These are phyloP conservation scores for Rhodamnia argentea DNA, from an alignment of 345 rosid species.

Conservation along the genomic window DNA sequence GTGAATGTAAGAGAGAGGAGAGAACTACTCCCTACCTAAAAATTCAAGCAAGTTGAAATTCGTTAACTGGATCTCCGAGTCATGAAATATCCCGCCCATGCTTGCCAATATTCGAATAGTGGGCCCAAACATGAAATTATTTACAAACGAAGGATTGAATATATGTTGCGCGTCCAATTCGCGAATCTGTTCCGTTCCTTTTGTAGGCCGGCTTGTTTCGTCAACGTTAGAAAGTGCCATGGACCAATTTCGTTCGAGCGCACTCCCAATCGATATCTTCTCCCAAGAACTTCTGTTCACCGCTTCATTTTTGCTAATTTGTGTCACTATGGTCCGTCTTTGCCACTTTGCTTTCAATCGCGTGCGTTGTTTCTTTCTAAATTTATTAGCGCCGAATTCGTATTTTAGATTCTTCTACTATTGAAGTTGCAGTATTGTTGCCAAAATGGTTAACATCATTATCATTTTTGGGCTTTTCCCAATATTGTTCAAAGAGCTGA, in stretches of 20 bases:
- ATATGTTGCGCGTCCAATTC: too few relatives aligned
- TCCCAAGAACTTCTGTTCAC: too few relatives aligned
- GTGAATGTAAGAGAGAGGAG: too few relatives aligned
- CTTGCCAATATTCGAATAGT: not conserved
- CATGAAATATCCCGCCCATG: not conserved
- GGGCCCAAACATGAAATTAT: too few relatives aligned
- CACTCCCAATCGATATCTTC: too few relatives aligned
- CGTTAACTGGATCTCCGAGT: not conserved
- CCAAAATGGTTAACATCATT: not conserved
- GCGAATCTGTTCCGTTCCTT: not conserved
- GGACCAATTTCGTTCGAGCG: too few relatives aligned
- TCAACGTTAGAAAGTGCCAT: too few relatives aligned
- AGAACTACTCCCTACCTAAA: conserved; percentile 22
- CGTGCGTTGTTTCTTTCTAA: not conserved
- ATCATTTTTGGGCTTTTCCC: not conserved
- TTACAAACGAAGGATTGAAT: too few relatives aligned
- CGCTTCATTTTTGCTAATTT: too few relatives aligned
- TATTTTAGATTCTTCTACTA: not conserved
- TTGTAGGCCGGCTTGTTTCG: too few relatives aligned
- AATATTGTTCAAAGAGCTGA: not conserved
- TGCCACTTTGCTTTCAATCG: too few relatives aligned
- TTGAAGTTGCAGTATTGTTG: not conserved
- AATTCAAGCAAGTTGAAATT: not conserved
- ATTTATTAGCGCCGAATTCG: not conserved
- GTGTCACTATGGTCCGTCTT: too few relatives aligned